phyloP scores from a whole-genome alignment of 305 asterid genomes.

The Solanum chacoense region DNA sequence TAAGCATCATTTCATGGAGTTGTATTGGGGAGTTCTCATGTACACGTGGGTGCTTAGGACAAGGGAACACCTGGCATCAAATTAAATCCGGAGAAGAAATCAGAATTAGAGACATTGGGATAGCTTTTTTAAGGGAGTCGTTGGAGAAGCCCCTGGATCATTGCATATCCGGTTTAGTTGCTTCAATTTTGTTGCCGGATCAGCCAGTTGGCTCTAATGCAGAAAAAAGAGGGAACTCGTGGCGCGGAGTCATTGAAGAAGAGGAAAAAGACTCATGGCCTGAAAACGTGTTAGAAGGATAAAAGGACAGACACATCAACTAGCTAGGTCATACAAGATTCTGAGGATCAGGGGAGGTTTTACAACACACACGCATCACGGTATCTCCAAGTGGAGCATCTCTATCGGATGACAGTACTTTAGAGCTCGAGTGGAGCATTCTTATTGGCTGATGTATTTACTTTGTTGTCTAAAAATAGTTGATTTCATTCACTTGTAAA shows the following conservation, averaged over 20 bases:
- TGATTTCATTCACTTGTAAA: background rate
- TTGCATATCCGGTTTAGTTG: background rate
- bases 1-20: background rate
- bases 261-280: background rate
- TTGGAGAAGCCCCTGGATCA: background rate
- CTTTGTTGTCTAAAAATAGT: background rate
- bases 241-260: background rate
- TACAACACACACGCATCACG: background rate
- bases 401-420: background rate
- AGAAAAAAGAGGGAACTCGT: background rate
- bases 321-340: background rate
- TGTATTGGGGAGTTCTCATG: background rate
- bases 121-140: background rate
- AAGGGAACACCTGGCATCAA: background rate
- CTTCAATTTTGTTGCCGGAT: background rate
- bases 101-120: background rate
- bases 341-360: background rate
- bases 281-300: background rate
- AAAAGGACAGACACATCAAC: background rate
- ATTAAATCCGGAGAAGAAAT: background rate
- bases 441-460: background rate
- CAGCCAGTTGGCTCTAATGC: background rate
- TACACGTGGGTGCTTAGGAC: background rate
- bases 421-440: background rate
- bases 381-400: background rate